Evolutionary conservation across 108 stramenopile species (phyloP).

Genomic region (Cylindrotheca fusiformis): DNA sequence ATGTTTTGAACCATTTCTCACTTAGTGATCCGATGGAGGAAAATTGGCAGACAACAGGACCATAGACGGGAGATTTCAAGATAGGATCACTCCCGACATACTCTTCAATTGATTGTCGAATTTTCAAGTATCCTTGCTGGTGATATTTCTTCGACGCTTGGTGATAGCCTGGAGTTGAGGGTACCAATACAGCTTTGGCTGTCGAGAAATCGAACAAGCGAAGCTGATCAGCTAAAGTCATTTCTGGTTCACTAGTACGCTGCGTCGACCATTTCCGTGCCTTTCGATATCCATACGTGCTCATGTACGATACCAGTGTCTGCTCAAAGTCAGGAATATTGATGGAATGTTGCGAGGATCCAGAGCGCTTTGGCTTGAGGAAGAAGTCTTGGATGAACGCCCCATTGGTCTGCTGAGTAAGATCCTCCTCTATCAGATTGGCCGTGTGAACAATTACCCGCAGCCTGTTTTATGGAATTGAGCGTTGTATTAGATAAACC

Average conservation of each 20-base stretch:
- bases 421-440: constrained; percentile 56
- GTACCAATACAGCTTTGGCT: constrained; percentile 63
- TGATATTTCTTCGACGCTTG: constrained; percentile 1
- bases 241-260: not conserved
- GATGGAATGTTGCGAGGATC: constrained; percentile 3
- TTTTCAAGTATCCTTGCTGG: constrained; percentile 40
- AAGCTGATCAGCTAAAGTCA: constrained; percentile 35
- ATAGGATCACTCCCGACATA: not conserved
- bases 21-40: constrained; percentile 69
- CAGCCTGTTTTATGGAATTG: constrained; percentile 32
- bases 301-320: constrained; percentile 55
- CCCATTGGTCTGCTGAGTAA: constrained; percentile 44
- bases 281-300: constrained; percentile 49
- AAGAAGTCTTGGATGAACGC: constrained; percentile 76
- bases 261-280: constrained; percentile 32
- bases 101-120: constrained; percentile 43
- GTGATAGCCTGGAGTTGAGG: constrained; percentile 73
- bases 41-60: constrained; percentile 68
- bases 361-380: constrained; percentile 21
- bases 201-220: constrained; percentile 64
- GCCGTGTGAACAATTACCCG: constrained; percentile 77
- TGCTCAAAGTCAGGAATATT: constrained; percentile 55
- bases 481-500: too few relatives aligned
- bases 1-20: constrained; percentile 45
- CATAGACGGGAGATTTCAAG: not conserved